phyloP scores from a whole-genome alignment of 1,139 yeast species.

The Kurtzmaniella natalensis region DNA sequence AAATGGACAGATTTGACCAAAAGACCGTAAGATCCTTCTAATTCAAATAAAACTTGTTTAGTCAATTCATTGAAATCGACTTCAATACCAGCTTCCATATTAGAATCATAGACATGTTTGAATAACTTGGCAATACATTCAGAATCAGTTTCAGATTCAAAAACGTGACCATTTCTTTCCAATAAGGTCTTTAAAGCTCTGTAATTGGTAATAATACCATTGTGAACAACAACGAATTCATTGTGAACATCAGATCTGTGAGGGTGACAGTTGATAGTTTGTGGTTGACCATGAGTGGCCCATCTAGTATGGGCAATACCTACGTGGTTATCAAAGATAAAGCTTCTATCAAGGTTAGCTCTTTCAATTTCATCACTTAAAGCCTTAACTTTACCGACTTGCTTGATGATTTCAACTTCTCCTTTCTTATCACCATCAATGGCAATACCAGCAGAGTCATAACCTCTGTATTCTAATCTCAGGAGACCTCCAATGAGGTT shows the following conservation, averaged over 20 bases:
- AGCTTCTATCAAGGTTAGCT: slow-evolving; percentile 52
- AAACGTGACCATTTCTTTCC: slow-evolving; percentile 70
- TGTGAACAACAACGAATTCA: slow-evolving; percentile 92
- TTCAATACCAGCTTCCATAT: slow-evolving; percentile 59
- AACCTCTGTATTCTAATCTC: slow-evolving; percentile 95
- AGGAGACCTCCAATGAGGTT: slow-evolving; percentile 88
- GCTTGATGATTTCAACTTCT: slow-evolving; percentile 68
- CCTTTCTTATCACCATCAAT: slow-evolving; percentile 78
- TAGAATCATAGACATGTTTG: slow-evolving; percentile 84
- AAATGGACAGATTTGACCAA: slow-evolving; percentile 87
- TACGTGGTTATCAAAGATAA: slow-evolving; percentile 76
- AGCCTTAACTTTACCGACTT: slow-evolving; percentile 87
- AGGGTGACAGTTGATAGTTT: slow-evolving; percentile 86
- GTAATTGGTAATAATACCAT: slow-evolving; percentile 96
- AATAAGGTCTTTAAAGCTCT: slow-evolving; percentile 84
- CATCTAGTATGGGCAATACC: slow-evolving; percentile 99
- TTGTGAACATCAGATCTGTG: slow-evolving; percentile 80
- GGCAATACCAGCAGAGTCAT: slow-evolving; percentile 96
- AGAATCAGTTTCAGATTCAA: slow-evolving; percentile 94
- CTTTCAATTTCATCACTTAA: slow-evolving; percentile 66
- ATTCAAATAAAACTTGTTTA: slow-evolving; percentile 85
- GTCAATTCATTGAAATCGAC: slow-evolving; percentile 89
- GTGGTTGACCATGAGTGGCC: slow-evolving; percentile 99
- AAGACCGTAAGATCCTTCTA: slow-evolving; percentile 97
- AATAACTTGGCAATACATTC: slow-evolving; percentile 96